Percentiles rank a stretch among this genome's conserved stretches.
phyloP scores from a whole-genome alignment of 2,329 filamentous ascomycete genomes.

The Madurella fahalii region DNA sequence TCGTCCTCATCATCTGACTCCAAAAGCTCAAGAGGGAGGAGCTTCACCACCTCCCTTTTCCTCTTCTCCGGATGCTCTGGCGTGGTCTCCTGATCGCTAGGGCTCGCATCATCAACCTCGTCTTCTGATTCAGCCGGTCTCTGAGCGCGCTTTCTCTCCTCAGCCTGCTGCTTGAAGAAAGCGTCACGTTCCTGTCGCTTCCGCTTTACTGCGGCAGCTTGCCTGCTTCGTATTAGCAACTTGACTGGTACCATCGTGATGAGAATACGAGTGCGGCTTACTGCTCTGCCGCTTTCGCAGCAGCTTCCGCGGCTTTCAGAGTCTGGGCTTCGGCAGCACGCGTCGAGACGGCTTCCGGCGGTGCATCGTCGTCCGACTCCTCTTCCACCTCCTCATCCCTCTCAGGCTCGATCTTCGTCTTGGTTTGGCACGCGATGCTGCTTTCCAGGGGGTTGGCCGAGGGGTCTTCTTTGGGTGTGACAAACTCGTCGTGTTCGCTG shows the following conservation, averaged over 20 bases:
- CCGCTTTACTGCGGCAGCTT: slow-evolving; percentile 48
- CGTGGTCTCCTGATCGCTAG: slow-evolving; percentile 8
- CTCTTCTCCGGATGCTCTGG: slow-evolving; percentile 24
- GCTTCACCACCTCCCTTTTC: slow-evolving; percentile 38
- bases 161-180: slow-evolving; percentile 52
- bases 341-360: slow-evolving; percentile 57
- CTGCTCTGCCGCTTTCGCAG: slow-evolving; percentile 49
- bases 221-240: slow-evolving; percentile 33
- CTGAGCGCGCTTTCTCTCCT: slow-evolving; percentile 41
- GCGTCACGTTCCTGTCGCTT: slow-evolving; percentile 54
- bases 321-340: slow-evolving; percentile 44
- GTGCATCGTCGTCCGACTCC: slow-evolving; percentile 49
- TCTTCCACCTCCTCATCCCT: slow-evolving; percentile 46
- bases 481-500: slow-evolving; percentile 30
- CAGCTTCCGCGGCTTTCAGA: slow-evolving; percentile 43
- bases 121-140: slow-evolving; percentile 22
- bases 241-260: background rate
- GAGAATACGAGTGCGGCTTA: slow-evolving; percentile 32
- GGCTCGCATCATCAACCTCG: slow-evolving; percentile 19
- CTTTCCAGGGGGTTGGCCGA: slow-evolving; percentile 22
- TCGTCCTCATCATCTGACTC: slow-evolving; percentile 47
- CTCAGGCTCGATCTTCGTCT: slow-evolving; percentile 37
- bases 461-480: slow-evolving; percentile 30
- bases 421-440: background rate
- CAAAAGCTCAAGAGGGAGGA: slow-evolving; percentile 52